phyloP scores from a whole-genome alignment of 2,329 filamentous ascomycete genomes.

The Chaetoscypha palmicola region DNA sequence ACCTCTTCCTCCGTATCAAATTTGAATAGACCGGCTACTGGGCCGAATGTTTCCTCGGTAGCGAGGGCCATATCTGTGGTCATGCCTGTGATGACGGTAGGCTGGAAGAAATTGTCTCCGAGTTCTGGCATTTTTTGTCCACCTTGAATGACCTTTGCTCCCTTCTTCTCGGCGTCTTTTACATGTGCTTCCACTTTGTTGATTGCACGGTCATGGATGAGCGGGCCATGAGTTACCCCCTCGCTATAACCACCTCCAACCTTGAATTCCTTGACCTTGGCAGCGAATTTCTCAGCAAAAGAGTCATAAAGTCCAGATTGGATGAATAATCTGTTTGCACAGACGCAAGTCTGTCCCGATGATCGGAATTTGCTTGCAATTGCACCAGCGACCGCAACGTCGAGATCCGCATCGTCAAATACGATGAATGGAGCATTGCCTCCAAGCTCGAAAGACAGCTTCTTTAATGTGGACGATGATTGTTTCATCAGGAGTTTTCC shows the following conservation, averaged over 20 bases:
- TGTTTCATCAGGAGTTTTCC: constrained; percentile 83
- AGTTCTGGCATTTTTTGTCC: constrained; percentile 68
- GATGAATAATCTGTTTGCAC: constrained; percentile 76
- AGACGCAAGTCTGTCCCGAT: constrained; percentile 93
- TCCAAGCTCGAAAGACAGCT: constrained; percentile 79
- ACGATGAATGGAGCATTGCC: constrained; percentile 96
- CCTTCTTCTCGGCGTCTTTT: constrained; percentile 69
- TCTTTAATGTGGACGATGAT: constrained; percentile 73
- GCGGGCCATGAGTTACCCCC: constrained; percentile 68
- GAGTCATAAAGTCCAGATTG: constrained; percentile 71
- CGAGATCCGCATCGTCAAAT: constrained; percentile 89
- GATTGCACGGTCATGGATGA: constrained; percentile 79
- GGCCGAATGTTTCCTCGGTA: constrained; percentile 89
- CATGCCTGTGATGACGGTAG: constrained; percentile 84
- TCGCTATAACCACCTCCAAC: constrained; percentile 68
- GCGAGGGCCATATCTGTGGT: constrained; percentile 77
- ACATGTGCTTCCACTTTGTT: constrained; percentile 76
- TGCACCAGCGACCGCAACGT: constrained; percentile 74
- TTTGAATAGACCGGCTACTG: constrained; percentile 81
- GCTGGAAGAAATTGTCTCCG: constrained; percentile 81
- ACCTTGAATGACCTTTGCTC: constrained; percentile 66
- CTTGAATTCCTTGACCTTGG: constrained; percentile 66
- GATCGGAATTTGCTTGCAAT: constrained; percentile 87
- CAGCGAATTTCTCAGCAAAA: constrained; percentile 62
- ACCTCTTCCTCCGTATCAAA: constrained; percentile 89